These are phyloP conservation scores for Aegilops longissima DNA, from an alignment of 176 grass and related monocot genomes.

Conservation along the genomic window DNA sequence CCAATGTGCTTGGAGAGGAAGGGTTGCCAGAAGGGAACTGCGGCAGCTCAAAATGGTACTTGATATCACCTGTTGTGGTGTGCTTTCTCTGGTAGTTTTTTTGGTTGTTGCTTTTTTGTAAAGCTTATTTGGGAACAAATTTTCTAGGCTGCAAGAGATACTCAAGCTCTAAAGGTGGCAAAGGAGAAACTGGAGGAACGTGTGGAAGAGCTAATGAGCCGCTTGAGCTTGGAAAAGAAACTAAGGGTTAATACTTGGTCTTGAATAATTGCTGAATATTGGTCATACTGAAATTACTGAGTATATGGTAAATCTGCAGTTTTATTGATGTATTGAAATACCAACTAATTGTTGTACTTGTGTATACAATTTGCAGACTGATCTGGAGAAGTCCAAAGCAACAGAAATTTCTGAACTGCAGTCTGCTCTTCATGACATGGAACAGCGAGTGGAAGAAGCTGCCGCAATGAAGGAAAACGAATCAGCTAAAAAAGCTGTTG, in stretches of 20 bases:
- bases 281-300: conserved; percentile 2
- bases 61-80: conserved; percentile 15
- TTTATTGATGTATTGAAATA: conserved; percentile 28
- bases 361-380: conserved; percentile 51
- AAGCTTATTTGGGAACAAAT: conserved; percentile 22
- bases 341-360: conserved; percentile 5
- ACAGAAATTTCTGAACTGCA: conserved; percentile 68
- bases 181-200: conserved; percentile 85
- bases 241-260: conserved; percentile 49
- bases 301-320: background rate
- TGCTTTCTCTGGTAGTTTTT: conserved; percentile 21
- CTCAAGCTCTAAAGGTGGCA: conserved; percentile 71
- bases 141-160: conserved; percentile 75
- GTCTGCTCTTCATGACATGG: conserved; percentile 58
- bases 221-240: conserved; percentile 59
- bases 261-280: conserved; percentile 24
- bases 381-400: conserved; percentile 72
- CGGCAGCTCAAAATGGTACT: conserved; percentile 83
- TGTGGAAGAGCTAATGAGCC: conserved; percentile 66
- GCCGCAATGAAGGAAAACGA: conserved; percentile 59
- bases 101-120: conserved; percentile 3
- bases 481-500: conserved; percentile 68
- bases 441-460: conserved; percentile 58
- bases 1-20: conserved; percentile 88
- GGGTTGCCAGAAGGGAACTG: conserved; percentile 79